Percentiles rank a stretch among this genome's conserved stretches.
phyloP scores from a whole-genome alignment of 148 eudicot species.

The Rhododendron ferrugineum region DNA sequence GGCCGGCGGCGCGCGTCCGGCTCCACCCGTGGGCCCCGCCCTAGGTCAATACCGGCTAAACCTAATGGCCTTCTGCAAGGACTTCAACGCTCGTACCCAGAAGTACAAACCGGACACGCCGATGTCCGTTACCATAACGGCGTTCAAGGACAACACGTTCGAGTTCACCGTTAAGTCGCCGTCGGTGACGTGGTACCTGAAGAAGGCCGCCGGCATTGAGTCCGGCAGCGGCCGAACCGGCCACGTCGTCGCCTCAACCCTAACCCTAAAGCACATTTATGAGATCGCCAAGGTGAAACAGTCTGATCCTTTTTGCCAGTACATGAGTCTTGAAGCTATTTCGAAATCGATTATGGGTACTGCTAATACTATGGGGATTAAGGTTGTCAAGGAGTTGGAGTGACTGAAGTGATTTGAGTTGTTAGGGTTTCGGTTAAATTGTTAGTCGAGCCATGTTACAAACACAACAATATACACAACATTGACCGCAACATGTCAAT shows the following conservation, averaged over 20 bases:
- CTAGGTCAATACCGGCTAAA: constrained; percentile 76
- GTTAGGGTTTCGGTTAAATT: neutral
- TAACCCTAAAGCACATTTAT: constrained; percentile 66
- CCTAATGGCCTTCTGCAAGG: constrained; percentile 91
- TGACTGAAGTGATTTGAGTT: constrained; percentile 11
- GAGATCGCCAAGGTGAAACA: constrained; percentile 88
- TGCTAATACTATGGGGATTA: constrained; percentile 81
- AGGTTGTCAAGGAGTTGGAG: constrained; percentile 63
- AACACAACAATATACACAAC: too few species aligned
- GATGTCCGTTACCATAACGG: constrained; percentile 68
- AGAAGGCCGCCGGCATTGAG: constrained; percentile 76
- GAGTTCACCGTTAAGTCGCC: constrained; percentile 75
- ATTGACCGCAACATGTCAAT: too few species aligned
- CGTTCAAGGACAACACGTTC: constrained; percentile 79
- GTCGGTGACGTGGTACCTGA: constrained; percentile 70
- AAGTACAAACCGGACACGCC: constrained; percentile 86
- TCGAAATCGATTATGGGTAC: constrained; percentile 77
- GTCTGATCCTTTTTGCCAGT: constrained; percentile 54
- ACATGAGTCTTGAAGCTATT: constrained; percentile 57
- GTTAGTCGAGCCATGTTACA: too few species aligned
- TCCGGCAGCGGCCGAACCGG: constrained; percentile 62
- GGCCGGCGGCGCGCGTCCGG: constrained; percentile 75
- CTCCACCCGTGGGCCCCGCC: constrained; percentile 82
- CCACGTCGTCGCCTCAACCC: constrained; percentile 47
- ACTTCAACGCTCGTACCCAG: constrained; percentile 86